Conservation (phyloP, 164 flowering plant genomes). For the Hamamelis virginiana region DNA sequence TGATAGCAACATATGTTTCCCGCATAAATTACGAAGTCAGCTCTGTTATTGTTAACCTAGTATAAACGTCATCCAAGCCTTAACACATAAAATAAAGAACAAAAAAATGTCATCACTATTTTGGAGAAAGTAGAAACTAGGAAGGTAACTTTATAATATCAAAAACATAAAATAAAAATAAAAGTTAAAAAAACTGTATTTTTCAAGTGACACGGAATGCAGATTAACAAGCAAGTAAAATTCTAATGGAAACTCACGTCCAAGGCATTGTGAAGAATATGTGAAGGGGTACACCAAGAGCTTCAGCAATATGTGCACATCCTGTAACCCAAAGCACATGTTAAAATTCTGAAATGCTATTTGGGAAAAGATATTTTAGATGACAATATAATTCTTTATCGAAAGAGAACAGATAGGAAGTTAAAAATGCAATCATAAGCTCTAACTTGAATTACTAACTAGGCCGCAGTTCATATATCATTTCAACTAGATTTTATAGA, state of each 20-base stretch:
- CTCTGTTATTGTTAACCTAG: no score
- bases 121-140: no score
- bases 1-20: no score
- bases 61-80: no score
- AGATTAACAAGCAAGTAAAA: not conserved
- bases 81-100: no score
- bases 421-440: not conserved
- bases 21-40: no score
- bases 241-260: conserved; percentile 70
- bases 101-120: no score
- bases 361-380: not conserved
- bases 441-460: not conserved
- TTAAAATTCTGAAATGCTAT: not conserved
- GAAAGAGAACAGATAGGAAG: not conserved
- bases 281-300: conserved; percentile 91
- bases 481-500: not conserved
- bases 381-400: not conserved
- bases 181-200: no score
- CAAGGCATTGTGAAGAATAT: conserved; percentile 98
- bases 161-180: no score
- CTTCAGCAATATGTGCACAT: conserved; percentile 95
- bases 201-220: not conserved
- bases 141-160: no score
- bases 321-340: conserved; percentile 42
- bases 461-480: not conserved